phyloP scores from a whole-genome alignment of 345 rosid species.

The Streptanthus diversifolius region DNA sequence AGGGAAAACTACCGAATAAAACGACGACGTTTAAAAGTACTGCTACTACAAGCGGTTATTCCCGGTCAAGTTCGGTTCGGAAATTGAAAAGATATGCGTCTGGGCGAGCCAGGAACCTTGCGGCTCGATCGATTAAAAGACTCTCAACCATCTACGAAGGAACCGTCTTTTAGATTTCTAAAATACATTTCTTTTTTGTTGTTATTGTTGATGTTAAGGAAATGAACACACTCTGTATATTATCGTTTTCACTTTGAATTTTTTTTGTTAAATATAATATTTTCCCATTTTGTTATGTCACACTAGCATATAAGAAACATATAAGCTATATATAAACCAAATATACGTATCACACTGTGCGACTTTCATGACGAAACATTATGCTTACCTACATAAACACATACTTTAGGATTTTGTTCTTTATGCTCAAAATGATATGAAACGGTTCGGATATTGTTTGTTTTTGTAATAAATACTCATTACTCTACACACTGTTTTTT shows the following conservation, averaged over 20 bases:
- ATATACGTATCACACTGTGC: not conserved
- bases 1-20: not conserved
- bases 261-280: not conserved
- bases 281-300: not conserved
- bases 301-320: not conserved
- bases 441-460: not conserved
- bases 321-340: not conserved
- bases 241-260: not conserved
- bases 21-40: constrained; percentile 3
- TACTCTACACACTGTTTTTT: not conserved
- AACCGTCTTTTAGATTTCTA: constrained; percentile 32
- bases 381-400: no score
- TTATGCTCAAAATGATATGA: not conserved
- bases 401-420: no score
- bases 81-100: constrained; percentile 52
- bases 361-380: not conserved
- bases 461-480: not conserved
- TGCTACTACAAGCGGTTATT: not conserved
- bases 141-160: constrained; percentile 76
- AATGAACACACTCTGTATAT: constrained; percentile 2
- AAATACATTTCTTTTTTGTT: not conserved
- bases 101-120: constrained; percentile 56
- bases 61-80: constrained; percentile 57
- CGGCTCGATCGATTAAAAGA: constrained; percentile 67
- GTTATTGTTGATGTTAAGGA: not conserved